A percentile compares a stretch with the other conserved stretches of the same genome.
Conservation (phyloP, 768 basidiomycete species). For the Lactifluus pinguis region DNA sequence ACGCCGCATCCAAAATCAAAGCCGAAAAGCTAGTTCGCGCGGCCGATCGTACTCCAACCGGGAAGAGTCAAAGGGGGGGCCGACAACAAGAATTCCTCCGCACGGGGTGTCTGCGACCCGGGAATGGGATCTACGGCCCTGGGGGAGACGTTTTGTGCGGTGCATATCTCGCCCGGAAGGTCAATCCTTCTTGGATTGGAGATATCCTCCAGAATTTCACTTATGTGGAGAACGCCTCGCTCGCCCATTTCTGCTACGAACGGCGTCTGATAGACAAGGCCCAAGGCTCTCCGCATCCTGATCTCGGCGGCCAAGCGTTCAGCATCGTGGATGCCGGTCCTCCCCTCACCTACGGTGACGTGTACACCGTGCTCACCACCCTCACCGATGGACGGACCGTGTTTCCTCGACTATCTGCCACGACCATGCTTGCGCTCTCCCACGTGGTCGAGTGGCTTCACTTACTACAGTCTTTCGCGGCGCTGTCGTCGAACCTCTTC, state of each 20-base stretch:
- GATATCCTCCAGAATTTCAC: slow-evolving; percentile 52
- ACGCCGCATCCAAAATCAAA: slow-evolving; percentile 50
- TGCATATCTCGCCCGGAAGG: slow-evolving; percentile 48
- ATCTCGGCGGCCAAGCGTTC: slow-evolving; percentile 70
- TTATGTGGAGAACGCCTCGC: slow-evolving; percentile 70
- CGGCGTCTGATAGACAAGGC: slow-evolving; percentile 50
- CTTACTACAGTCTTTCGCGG: slow-evolving; percentile 23
- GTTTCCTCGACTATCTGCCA: slow-evolving; percentile 51
- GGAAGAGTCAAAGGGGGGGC: slow-evolving; percentile 24
- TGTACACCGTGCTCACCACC: slow-evolving; percentile 44
- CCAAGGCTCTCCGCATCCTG: slow-evolving; percentile 38
- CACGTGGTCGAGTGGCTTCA: slow-evolving; percentile 47
- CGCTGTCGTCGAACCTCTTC: slow-evolving; percentile 23
- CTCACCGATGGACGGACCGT: slow-evolving; percentile 48
- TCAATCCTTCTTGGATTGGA: slow-evolving; percentile 55
- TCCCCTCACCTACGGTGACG: slow-evolving; percentile 53
- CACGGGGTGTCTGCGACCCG: slow-evolving; percentile 71
- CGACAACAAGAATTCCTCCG: slow-evolving; percentile 28
- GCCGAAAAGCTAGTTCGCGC: slow-evolving; percentile 44
- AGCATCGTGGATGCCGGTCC: slow-evolving; percentile 57
- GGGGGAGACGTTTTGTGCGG: slow-evolving; percentile 64
- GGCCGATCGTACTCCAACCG: slow-evolving; percentile 32
- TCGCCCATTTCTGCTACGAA: slow-evolving; percentile 68
- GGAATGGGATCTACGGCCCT: slow-evolving; percentile 68
- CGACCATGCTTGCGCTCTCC: slow-evolving; percentile 55